These are phyloP conservation scores for Camptophora hylomeconis DNA, from an alignment of 2,329 filamentous ascomycete genomes.

Conservation along the genomic window DNA sequence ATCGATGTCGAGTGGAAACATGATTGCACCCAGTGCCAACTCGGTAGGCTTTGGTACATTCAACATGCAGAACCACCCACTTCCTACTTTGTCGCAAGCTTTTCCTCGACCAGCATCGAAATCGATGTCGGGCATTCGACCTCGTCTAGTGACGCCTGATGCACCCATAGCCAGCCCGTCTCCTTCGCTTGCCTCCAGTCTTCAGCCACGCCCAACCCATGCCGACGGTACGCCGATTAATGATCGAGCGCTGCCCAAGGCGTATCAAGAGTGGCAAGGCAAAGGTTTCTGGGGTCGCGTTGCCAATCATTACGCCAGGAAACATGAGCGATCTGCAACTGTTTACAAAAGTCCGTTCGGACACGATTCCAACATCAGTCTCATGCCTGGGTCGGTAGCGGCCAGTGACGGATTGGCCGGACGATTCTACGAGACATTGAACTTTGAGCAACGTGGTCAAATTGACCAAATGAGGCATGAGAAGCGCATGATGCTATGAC, in stretches of 20 bases:
- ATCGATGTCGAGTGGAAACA: conserved; percentile 11
- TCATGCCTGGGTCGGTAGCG: no score
- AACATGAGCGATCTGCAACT: conserved; percentile 12
- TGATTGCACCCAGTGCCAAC: conserved; percentile 1
- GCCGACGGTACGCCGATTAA: conserved; percentile 13
- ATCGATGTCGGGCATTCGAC: conserved; percentile 4
- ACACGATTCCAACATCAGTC: no score
- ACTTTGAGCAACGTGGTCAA: no score
- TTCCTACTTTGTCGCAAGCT: no score
- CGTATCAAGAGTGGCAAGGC: conserved; percentile 12
- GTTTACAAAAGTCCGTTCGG: conserved; percentile 15
- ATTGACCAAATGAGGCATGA: no score
- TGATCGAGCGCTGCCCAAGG: conserved; percentile 11
- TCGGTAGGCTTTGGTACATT: conserved; percentile 1
- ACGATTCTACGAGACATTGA: no score
- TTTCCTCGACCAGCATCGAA: conserved; percentile 2
- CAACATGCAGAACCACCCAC: no score
- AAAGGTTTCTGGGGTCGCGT: conserved; percentile 16
- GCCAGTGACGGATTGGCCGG: no score
- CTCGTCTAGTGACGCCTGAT: conserved; percentile 1
- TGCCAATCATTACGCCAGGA: conserved; percentile 13
- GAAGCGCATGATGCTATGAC: no score
- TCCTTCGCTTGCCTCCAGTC: conserved; percentile 7
- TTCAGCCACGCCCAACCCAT: conserved; percentile 12
- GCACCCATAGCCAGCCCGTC: conserved; percentile 13